These are phyloP conservation scores for Backusella sp. DNA, from an alignment of 192 early-diverging fungal genomes.

Conservation along the genomic window DNA sequence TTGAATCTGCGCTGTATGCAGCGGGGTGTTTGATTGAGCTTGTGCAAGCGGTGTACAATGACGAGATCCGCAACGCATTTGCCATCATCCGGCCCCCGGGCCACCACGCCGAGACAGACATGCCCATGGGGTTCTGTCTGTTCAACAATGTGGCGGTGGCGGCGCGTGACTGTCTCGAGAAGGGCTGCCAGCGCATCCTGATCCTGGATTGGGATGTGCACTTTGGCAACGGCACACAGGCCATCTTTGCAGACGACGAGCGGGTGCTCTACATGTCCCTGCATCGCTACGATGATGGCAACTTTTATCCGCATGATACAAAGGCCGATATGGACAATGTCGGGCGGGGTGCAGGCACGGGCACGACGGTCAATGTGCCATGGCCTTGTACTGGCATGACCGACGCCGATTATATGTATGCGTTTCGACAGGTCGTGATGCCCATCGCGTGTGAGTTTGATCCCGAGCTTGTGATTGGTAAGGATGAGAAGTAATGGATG, in stretches of 20 bases:
- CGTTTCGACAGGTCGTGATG: slow-evolving; percentile 75
- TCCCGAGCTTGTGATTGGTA: slow-evolving; percentile 75
- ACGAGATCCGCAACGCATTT: slow-evolving; percentile 69
- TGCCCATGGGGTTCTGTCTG: slow-evolving; percentile 85
- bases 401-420: slow-evolving; percentile 87
- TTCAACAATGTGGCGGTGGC: slow-evolving; percentile 91
- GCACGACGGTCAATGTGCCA: slow-evolving; percentile 83
- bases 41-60: slow-evolving; percentile 65
- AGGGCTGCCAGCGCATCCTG: slow-evolving; percentile 58
- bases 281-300: slow-evolving; percentile 76
- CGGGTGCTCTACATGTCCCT: slow-evolving; percentile 83
- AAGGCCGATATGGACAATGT: slow-evolving; percentile 54
- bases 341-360: slow-evolving; percentile 57
- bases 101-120: slow-evolving; percentile 81
- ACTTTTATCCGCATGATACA: slow-evolving; percentile 72
- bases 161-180: slow-evolving; percentile 52
- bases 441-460: slow-evolving; percentile 81
- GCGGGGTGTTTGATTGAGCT: slow-evolving; percentile 73
- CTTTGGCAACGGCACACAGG: slow-evolving; percentile 94
- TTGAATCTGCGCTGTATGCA: slow-evolving; percentile 65
- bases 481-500: background rate
- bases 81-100: slow-evolving; percentile 91
- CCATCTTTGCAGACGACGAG: slow-evolving; percentile 72
- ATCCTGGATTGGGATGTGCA: slow-evolving; percentile 96
- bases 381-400: slow-evolving; percentile 73